Evolutionary conservation across 805 yeast genomes (phyloP).

Genomic region (Spathaspora boniae): DNA sequence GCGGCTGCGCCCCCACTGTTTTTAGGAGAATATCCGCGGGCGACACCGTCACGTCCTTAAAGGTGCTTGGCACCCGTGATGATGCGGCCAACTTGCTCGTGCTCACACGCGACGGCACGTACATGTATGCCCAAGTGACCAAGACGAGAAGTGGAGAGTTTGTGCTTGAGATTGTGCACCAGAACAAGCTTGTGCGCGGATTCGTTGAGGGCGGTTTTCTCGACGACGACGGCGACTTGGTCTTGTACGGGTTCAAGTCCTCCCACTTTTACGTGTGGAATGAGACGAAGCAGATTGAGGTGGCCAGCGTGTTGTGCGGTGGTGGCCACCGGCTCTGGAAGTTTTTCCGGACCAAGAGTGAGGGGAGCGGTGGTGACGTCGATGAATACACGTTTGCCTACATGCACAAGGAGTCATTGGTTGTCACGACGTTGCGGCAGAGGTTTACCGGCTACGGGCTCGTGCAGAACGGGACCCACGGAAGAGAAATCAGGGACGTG

Average conservation of each 20-base stretch:
- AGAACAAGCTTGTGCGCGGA: slow-evolving; percentile 69
- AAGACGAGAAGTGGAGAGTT: slow-evolving; percentile 10
- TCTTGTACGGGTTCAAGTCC: slow-evolving; percentile 80
- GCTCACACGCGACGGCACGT: slow-evolving; percentile 68
- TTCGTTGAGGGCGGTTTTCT: slow-evolving; percentile 73
- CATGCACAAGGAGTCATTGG: slow-evolving; percentile 50
- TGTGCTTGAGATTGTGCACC: slow-evolving; percentile 33
- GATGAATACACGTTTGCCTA: slow-evolving; percentile 47
- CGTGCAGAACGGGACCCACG: slow-evolving; percentile 70
- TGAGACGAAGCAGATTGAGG: slow-evolving; percentile 70
- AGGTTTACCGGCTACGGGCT: slow-evolving; percentile 24
- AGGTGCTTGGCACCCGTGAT: slow-evolving; percentile 24
- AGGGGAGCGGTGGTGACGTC: too few species aligned
- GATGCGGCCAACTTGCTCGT: slow-evolving; percentile 30
- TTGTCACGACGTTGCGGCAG: slow-evolving; percentile 25
- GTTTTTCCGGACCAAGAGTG: slow-evolving; percentile 12
- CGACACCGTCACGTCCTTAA: slow-evolving; percentile 63
- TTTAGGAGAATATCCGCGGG: slow-evolving; percentile 57
- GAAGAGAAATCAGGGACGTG: slow-evolving; percentile 83
- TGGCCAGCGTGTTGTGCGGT: slow-evolving; percentile 74
- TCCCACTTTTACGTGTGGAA: slow-evolving; percentile 77
- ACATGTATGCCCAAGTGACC: slow-evolving; percentile 35
- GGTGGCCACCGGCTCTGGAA: slow-evolving; percentile 90
- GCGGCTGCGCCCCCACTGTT: slow-evolving; percentile 9
- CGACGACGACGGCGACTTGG: slow-evolving; percentile 34